Conservation (phyloP, 305 asterid species). For the Solanum aculeatissimum region DNA sequence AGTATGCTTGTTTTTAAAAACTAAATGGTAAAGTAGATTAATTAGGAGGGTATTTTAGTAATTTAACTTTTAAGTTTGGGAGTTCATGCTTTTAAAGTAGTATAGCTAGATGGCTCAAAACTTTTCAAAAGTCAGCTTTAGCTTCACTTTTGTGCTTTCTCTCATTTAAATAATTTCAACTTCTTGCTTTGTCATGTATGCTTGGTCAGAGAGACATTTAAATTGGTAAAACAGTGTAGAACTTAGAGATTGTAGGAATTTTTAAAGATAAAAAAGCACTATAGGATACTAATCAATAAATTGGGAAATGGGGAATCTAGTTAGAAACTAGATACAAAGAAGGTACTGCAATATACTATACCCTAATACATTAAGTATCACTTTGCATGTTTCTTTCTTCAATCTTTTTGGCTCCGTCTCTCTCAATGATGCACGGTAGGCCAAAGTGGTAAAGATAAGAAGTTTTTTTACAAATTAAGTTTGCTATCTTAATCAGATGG, state of each 20-base stretch:
- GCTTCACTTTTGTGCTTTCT: neutral
- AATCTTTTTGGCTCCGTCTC: neutral
- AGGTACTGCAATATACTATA: neutral
- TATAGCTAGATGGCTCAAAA: neutral
- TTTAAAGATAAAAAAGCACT: neutral
- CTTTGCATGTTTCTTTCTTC: neutral
- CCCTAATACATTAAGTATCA: neutral
- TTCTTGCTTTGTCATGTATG: neutral
- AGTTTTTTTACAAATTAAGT: neutral
- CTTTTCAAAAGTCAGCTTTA: neutral
- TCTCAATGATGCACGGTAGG: neutral
- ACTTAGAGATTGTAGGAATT: neutral
- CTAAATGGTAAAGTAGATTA: no score
- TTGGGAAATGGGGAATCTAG: neutral
- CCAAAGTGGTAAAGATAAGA: neutral
- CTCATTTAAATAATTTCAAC: neutral
- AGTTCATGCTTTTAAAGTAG: no score
- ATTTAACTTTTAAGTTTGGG: no score
- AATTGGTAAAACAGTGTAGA: neutral
- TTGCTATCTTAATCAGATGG: neutral
- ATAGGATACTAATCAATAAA: neutral
- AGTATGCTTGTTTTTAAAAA: no score
- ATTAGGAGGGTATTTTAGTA: no score
- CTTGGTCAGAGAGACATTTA: neutral
- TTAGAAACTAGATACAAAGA: neutral